Percentiles rank a stretch among this genome's conserved stretches.
phyloP scores from a whole-genome alignment of 202 grass and related monocot species.

The Bolboschoenoplectus hybrid region DNA sequence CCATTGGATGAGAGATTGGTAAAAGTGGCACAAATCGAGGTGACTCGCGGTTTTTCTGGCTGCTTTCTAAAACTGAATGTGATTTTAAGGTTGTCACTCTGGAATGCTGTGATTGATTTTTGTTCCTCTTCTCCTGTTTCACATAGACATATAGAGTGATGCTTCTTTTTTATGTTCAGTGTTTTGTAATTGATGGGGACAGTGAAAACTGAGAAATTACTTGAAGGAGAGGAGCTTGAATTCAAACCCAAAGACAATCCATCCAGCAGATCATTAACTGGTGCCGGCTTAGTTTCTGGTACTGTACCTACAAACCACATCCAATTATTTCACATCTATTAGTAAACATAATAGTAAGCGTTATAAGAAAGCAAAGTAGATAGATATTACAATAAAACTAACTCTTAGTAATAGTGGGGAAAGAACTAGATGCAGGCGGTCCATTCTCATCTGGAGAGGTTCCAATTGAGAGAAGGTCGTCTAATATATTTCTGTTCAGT shows the following conservation, averaged over 20 bases:
- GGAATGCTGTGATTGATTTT: constrained; percentile 80
- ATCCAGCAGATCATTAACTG: constrained; percentile 81
- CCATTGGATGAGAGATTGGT: constrained; percentile 78
- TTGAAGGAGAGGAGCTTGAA: constrained; percentile 57
- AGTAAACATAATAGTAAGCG: constrained; percentile 37
- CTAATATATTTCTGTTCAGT: constrained; percentile 74
- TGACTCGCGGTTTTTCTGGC: constrained; percentile 75
- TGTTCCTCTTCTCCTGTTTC: constrained; percentile 51
- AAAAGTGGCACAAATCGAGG: constrained; percentile 67
- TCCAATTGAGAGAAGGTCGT: constrained; percentile 95
- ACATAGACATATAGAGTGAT: constrained; percentile 28
- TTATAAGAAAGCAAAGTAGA: constrained; percentile 34
- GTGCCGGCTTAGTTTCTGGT: constrained; percentile 60
- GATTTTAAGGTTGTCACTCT: constrained; percentile 81
- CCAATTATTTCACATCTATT: constrained; percentile 35
- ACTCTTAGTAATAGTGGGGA: constrained; percentile 53
- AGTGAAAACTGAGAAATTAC: constrained; percentile 44
- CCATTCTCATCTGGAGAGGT: constrained; percentile 74
- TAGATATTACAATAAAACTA: constrained; percentile 43
- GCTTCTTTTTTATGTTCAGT: constrained; percentile 30
- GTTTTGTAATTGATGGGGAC: background rate
- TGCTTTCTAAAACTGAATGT: constrained; percentile 83
- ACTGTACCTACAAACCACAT: constrained; percentile 38
- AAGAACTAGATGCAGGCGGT: constrained; percentile 41
- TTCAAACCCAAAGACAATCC: constrained; percentile 77